A percentile compares a stretch with the other conserved stretches of the same genome.
These are phyloP conservation scores for Trifolium pratense DNA, from an alignment of 306 rosid genomes.

Conservation along the genomic window DNA sequence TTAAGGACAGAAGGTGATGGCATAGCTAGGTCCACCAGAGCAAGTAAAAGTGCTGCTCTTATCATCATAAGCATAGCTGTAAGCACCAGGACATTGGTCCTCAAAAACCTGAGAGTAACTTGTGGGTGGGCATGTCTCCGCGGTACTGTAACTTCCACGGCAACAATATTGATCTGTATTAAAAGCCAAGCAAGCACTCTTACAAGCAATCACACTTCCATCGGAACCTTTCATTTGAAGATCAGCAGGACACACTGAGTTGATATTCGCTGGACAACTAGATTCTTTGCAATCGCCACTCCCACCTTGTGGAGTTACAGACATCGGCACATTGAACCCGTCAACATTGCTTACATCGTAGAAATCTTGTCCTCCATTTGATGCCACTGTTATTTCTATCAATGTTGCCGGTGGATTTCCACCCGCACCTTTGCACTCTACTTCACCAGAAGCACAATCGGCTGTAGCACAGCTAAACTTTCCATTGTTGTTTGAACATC, in stretches of 20 bases:
- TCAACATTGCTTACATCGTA: background rate
- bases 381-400: background rate
- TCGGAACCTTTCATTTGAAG: slow-evolving; percentile 40
- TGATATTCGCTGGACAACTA: slow-evolving; percentile 29
- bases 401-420: background rate
- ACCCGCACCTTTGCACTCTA: background rate
- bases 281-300: background rate
- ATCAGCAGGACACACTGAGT: slow-evolving; percentile 44
- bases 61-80: background rate
- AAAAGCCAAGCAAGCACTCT: slow-evolving; percentile 71
- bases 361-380: background rate
- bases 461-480: background rate
- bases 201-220: slow-evolving; percentile 61
- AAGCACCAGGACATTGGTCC: background rate
- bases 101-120: background rate
- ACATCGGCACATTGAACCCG: background rate
- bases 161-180: slow-evolving; percentile 37
- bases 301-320: background rate
- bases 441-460: background rate
- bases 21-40: background rate
- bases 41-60: background rate
- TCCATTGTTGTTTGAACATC: slow-evolving; percentile 36
- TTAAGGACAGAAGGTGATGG: background rate
- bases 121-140: background rate
- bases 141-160: background rate